A percentile compares a stretch with the other conserved stretches of the same genome.
These are phyloP conservation scores for Trichomonas tenax DNA, from an alignment of 208 protist genomes.

Conservation along the genomic window DNA sequence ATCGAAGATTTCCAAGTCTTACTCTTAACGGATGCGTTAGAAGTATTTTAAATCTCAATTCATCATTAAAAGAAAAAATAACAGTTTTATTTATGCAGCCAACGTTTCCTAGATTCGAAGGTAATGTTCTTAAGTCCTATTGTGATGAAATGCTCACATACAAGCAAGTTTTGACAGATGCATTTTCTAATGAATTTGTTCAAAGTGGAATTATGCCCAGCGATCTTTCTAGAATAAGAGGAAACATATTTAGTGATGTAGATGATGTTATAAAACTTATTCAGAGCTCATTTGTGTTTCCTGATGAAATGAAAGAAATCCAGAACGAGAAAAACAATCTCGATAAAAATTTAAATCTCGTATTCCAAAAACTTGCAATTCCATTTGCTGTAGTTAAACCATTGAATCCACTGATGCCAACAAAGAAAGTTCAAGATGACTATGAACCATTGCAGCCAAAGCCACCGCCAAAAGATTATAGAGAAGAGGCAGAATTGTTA, in stretches of 20 bases:
- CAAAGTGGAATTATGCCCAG: background rate
- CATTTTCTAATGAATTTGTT: slow-evolving; percentile 12
- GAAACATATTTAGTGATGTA: background rate
- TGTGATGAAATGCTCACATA: background rate
- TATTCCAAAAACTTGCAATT: background rate
- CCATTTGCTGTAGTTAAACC: background rate
- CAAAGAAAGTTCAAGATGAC: background rate
- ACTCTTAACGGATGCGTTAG: background rate
- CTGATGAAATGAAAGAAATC: slow-evolving; percentile 1
- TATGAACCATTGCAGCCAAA: background rate
- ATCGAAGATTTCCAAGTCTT: background rate
- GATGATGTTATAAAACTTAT: background rate
- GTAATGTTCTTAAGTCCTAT: background rate
- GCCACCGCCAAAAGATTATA: background rate
- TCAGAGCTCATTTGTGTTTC: background rate
- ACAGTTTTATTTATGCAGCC: background rate
- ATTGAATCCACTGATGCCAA: background rate
- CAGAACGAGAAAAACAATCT: background rate
- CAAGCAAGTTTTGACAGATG: background rate
- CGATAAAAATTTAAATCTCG: background rate
- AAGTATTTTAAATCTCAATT: background rate
- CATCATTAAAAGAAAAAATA: background rate
- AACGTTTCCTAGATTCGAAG: background rate
- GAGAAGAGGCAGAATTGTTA: background rate
- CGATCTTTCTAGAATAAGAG: background rate